Percentiles rank a stretch among this genome's conserved stretches.
Evolutionary conservation across 768 basidiomycete species (phyloP).

Genomic region (Leccinum boreale): DNA sequence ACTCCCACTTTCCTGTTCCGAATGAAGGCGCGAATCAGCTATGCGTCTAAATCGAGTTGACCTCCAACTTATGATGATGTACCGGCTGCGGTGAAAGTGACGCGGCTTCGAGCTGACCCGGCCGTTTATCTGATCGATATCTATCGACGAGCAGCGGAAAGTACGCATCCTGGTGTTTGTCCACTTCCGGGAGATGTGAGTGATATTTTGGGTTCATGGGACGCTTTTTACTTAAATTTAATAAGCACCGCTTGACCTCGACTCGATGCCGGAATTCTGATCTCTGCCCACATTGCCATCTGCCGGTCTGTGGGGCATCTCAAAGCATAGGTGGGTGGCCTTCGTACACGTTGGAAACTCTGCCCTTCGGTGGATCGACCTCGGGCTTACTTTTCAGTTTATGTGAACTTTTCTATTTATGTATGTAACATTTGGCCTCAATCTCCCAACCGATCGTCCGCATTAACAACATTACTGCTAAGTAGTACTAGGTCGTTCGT

Average conservation of each 20-base stretch:
- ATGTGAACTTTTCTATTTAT: too few relatives aligned
- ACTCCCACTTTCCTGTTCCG: not conserved
- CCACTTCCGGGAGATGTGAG: not conserved
- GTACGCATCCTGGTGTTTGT: not conserved
- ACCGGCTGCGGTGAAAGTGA: not conserved
- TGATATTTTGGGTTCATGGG: not conserved
- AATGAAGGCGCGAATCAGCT: not conserved
- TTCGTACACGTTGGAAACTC: too few relatives aligned
- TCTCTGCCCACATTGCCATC: not conserved
- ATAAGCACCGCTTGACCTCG: not conserved
- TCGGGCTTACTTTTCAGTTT: too few relatives aligned
- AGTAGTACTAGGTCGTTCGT: not conserved
- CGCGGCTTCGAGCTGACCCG: not conserved
- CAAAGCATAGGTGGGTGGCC: too few relatives aligned
- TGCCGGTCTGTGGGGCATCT: not conserved
- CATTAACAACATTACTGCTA: not conserved
- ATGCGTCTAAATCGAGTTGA: not conserved
- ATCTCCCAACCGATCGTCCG: not conserved
- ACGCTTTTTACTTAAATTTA: not conserved
- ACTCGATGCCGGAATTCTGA: not conserved
- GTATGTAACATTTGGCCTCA: too few relatives aligned
- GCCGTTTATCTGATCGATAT: not conserved
- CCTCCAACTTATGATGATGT: not conserved
- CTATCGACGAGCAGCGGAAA: not conserved
- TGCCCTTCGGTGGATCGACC: too few relatives aligned